Percentiles rank a stretch among this genome's conserved stretches.
These are phyloP conservation scores for Penicillium sp. DNA, from an alignment of 2,329 filamentous ascomycete genomes.

Conservation along the genomic window DNA sequence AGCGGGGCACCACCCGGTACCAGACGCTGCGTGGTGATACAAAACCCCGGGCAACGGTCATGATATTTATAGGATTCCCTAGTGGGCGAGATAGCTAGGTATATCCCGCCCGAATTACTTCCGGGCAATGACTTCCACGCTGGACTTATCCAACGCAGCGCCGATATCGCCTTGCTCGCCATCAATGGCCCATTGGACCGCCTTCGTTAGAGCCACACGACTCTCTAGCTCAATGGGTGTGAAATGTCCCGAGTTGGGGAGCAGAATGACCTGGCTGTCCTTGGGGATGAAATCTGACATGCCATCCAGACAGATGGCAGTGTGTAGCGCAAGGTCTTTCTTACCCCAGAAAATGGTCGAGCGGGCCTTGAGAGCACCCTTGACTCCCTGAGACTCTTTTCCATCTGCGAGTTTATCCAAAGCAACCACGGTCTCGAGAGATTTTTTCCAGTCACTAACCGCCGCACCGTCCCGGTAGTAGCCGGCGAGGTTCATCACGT, in stretches of 20 bases:
- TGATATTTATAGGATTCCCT: neutral
- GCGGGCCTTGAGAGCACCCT: slow-evolving; percentile 51
- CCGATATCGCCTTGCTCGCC: slow-evolving; percentile 40
- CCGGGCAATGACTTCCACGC: slow-evolving; percentile 8
- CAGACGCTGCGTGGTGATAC: neutral
- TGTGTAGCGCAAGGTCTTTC: slow-evolving; percentile 53
- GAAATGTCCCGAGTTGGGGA: slow-evolving; percentile 56
- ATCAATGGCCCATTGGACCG: slow-evolving; percentile 39
- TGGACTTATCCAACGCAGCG: slow-evolving; percentile 29
- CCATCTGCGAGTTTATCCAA: slow-evolving; percentile 47
- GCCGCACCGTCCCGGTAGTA: slow-evolving; percentile 56
- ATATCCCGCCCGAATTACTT: neutral
- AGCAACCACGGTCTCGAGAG: slow-evolving; percentile 46
- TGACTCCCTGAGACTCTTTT: slow-evolving; percentile 39
- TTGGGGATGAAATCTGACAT: slow-evolving; percentile 52
- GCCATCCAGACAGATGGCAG: slow-evolving; percentile 51
- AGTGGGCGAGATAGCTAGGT: neutral
- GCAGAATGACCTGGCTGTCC: slow-evolving; percentile 51
- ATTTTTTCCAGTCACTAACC: slow-evolving; percentile 51
- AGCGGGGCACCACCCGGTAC: neutral
- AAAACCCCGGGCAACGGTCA: neutral
- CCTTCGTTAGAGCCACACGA: slow-evolving; percentile 43
- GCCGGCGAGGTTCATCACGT: slow-evolving; percentile 52
- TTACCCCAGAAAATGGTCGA: slow-evolving; percentile 56
- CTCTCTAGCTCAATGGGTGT: slow-evolving; percentile 50